Percentiles rank a stretch among this genome's conserved stretches.
Conservation (phyloP, 352 stramenopile genomes). For the Globisporangium uncinulatum region DNA sequence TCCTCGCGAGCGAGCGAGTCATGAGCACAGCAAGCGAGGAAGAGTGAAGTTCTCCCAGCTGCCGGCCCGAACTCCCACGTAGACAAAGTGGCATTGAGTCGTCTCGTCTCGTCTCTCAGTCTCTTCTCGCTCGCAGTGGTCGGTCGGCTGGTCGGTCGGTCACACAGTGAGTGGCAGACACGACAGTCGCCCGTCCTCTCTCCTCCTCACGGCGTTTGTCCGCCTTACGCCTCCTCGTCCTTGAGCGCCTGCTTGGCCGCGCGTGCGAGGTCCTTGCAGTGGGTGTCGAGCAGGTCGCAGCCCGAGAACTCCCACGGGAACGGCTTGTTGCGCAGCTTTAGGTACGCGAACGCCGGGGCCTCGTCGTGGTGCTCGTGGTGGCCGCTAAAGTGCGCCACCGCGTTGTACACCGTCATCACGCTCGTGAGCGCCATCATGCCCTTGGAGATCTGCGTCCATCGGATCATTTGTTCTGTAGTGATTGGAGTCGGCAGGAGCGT, state of each 20-base stretch:
- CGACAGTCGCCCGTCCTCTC: neutral
- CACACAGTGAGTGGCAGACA: neutral
- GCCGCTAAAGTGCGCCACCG: conserved; percentile 35
- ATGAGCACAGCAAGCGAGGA: neutral
- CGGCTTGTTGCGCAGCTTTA: conserved; percentile 86
- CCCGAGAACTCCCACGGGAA: conserved; percentile 77
- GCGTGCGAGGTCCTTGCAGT: conserved; percentile 63
- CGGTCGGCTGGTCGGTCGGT: neutral
- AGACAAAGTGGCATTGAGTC: neutral
- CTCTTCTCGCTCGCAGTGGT: neutral
- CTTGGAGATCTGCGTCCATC: conserved; percentile 84
- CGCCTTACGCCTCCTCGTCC: conserved; percentile 10
- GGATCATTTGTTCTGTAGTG: conserved; percentile 68
- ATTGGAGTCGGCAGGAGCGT: neutral
- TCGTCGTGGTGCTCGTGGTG: conserved; percentile 63
- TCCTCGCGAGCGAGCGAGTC: neutral
- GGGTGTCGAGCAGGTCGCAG: conserved; percentile 74
- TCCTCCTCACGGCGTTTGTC: no score
- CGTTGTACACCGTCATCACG: conserved; percentile 53
- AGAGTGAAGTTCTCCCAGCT: conserved; percentile 4
- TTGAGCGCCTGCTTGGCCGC: conserved; percentile 68
- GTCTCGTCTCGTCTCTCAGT: neutral
- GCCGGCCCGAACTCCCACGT: neutral
- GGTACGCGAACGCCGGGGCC: conserved; percentile 64
- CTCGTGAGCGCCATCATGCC: conserved; percentile 64